phyloP scores from a whole-genome alignment of 1,284 basidiomycete genomes.

The Pseudozyma hubeiensis region DNA sequence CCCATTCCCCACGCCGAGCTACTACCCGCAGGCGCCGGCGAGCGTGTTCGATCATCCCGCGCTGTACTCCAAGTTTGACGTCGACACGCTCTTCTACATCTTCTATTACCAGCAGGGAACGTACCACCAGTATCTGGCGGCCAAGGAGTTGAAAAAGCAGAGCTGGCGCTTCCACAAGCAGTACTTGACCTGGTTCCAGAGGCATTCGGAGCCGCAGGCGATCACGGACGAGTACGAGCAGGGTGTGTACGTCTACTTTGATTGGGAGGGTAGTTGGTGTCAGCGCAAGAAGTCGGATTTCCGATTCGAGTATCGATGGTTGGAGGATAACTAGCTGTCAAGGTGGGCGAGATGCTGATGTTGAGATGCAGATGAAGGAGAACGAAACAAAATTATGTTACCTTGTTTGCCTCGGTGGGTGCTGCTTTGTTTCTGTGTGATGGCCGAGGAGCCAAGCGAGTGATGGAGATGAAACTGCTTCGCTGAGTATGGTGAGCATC shows the following conservation, averaged over 20 bases:
- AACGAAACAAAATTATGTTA: not conserved
- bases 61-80: constrained; percentile 91
- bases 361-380: not conserved
- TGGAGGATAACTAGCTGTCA: constrained; percentile 57
- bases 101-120: constrained; percentile 98
- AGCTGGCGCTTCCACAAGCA: constrained; percentile 99
- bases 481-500: too few species aligned
- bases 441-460: too few species aligned
- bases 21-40: constrained; percentile 91
- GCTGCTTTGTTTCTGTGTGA: too few species aligned
- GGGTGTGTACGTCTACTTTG: constrained; percentile 76
- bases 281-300: constrained; percentile 98
- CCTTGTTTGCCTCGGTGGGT: not conserved
- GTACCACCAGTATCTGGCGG: constrained; percentile 97
- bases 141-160: constrained; percentile 95
- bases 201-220: constrained; percentile 97
- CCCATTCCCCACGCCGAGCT: constrained; percentile 88
- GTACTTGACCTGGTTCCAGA: constrained; percentile 99
- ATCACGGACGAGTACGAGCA: constrained; percentile 99
- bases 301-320: constrained; percentile 72
- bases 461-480: too few species aligned
- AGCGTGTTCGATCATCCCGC: constrained; percentile 84
- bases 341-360: not conserved
- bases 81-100: constrained; percentile 98
- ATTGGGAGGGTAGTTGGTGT: constrained; percentile 78